A percentile compares a stretch with the other conserved stretches of the same genome.
These are phyloP conservation scores for Schwanniomyces etchellsii DNA, from an alignment of 1,139 yeast species.

Conservation along the genomic window DNA sequence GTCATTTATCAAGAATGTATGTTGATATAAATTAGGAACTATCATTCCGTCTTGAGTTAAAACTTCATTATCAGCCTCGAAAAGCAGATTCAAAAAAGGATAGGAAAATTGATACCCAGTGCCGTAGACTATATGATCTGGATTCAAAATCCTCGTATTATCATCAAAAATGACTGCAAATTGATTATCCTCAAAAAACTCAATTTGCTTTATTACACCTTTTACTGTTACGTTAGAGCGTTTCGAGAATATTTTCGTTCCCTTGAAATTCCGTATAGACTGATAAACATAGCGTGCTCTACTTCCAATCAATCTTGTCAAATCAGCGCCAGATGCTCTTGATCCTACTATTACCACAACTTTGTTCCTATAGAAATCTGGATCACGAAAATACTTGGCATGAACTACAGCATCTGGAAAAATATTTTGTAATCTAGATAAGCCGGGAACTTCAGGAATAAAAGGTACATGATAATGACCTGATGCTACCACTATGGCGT, in stretches of 20 bases:
- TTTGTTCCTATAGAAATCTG: slow-evolving; percentile 22
- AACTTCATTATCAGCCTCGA: background rate
- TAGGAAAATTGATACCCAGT: slow-evolving; percentile 41
- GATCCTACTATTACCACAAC: slow-evolving; percentile 37
- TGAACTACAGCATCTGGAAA: slow-evolving; percentile 27
- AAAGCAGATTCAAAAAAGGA: slow-evolving; percentile 28
- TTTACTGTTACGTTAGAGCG: slow-evolving; percentile 25
- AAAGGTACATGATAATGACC: slow-evolving; percentile 33
- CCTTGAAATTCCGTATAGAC: slow-evolving; percentile 11
- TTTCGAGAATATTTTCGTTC: slow-evolving; percentile 15
- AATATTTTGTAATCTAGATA: slow-evolving; percentile 22
- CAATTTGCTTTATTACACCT: slow-evolving; percentile 27
- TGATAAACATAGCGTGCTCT: slow-evolving; percentile 38
- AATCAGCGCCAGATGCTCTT: slow-evolving; percentile 39
- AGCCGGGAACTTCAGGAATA: slow-evolving; percentile 33
- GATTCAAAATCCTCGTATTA: slow-evolving; percentile 17
- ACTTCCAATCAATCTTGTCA: slow-evolving; percentile 18
- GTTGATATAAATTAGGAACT: slow-evolving; percentile 26
- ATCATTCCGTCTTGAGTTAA: slow-evolving; percentile 16
- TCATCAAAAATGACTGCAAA: slow-evolving; percentile 22
- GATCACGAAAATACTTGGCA: slow-evolving; percentile 34
- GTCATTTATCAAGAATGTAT: slow-evolving; percentile 30
- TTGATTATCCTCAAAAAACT: slow-evolving; percentile 10
- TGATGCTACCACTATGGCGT: slow-evolving; percentile 23
- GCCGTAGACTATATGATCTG: slow-evolving; percentile 37